A percentile compares a stretch with the other conserved stretches of the same genome.
These are phyloP conservation scores for Botrytis galanthina DNA, from an alignment of 2,329 filamentous ascomycete species.

Conservation along the genomic window DNA sequence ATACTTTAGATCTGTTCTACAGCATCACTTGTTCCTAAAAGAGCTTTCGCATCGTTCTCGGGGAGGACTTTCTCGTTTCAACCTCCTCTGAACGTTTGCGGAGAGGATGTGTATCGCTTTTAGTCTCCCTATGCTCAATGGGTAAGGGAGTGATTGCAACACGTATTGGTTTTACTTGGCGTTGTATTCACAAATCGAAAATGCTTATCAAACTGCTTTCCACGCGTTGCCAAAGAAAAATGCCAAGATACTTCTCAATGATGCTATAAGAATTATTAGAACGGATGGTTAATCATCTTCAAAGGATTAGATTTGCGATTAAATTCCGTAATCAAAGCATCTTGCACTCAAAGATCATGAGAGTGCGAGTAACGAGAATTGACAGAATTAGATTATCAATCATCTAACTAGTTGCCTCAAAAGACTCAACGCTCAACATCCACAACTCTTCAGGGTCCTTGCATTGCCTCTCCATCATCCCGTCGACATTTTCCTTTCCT, in stretches of 20 bases:
- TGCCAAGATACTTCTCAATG: neutral
- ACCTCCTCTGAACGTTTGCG: neutral
- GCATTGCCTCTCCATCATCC: conserved; percentile 16
- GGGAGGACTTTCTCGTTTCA: neutral
- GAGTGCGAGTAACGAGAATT: neutral
- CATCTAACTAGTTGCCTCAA: neutral
- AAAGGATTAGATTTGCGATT: neutral
- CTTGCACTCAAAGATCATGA: neutral
- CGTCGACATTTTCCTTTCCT: conserved; percentile 15
- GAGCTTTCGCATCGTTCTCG: neutral
- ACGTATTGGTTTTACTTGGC: neutral
- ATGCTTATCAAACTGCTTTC: neutral
- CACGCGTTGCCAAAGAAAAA: too few species aligned
- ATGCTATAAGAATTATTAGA: neutral
- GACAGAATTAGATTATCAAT: neutral
- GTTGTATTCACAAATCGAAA: neutral
- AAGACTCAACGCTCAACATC: conserved; percentile 13
- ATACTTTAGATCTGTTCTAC: too few species aligned
- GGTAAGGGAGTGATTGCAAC: too few species aligned
- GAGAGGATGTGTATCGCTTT: neutral
- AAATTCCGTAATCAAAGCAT: neutral
- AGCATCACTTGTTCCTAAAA: neutral
- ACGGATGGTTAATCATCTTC: neutral
- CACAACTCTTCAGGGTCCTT: conserved; percentile 3
- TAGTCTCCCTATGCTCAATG: neutral